Evolutionary conservation across 257 asterid genomes (phyloP), one percentile per base, ranked within the genome.

Genomic region (Lithospermum erythrorhizon): DNA sequence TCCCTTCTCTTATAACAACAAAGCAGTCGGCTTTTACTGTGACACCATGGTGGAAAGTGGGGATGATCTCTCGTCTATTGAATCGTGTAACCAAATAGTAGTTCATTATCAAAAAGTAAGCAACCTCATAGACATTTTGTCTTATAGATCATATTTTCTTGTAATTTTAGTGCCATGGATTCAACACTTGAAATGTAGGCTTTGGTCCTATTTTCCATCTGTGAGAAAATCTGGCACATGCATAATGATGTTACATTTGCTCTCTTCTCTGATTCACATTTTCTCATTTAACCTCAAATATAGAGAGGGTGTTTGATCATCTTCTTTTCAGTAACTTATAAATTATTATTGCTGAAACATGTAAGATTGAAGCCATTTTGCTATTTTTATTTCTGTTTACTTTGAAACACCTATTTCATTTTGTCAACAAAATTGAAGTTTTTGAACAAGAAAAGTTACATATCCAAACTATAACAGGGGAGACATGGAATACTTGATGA

Each of bases 41-140:
- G 68, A 87, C 95, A 37, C 91, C 94, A 2, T 87, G 96, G 96
- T 90, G 96, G 98, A 87, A 62, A 72, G 81, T 78, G 69, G 95
- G 94, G 15, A 61, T 78, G 25, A 74, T 73, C 55, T 83, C 96
- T 64, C 80, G 76, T 68, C 65, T 85, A 27, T 74, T 85, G 78
- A 75, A 72, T 64, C 80, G 65, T 61, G 78, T 55, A 23, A 54
- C 65, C 58, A 69, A 78, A 57, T 68, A 70, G 67, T 79, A 75
- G 74, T 63, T 19, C 52, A 41, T 23, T 22, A 7, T 45, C 57
- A 14, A 56, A 56, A 30, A 13, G 37, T 24, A 69, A 64, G 49
- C 17, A 14, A 41, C 45, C 14, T 18, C 30, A 10, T 0, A 23
- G 45, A 7, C 45, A 35, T 35, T 35, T 35, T 35, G 45, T 35